These are phyloP conservation scores for Phytophthora hibernalis DNA, from an alignment of 352 stramenopile species.

Conservation along the genomic window DNA sequence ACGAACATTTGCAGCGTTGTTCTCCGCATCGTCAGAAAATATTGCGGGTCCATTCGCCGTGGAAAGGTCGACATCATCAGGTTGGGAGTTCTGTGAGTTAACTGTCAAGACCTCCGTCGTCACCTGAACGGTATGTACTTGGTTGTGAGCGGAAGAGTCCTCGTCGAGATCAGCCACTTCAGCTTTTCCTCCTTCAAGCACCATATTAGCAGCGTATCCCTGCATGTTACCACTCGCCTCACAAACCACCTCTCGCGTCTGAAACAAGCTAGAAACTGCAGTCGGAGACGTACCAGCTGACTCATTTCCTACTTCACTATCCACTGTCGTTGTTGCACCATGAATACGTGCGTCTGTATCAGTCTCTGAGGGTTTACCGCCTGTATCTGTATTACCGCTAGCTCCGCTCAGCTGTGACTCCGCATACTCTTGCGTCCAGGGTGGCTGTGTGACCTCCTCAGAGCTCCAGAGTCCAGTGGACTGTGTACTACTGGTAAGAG, in stretches of 20 bases:
- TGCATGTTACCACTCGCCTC: not conserved
- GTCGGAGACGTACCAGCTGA: not conserved
- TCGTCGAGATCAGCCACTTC: not conserved
- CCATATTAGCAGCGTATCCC: not conserved
- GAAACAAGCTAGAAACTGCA: constrained; percentile 7
- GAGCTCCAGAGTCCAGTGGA: constrained; percentile 1
- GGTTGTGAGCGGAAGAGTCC: not conserved
- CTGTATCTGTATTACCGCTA: not conserved
- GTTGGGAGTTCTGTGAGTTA: not conserved
- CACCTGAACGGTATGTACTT: not conserved
- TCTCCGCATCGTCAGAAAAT: not conserved
- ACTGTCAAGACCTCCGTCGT: not conserved
- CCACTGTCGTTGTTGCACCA: not conserved
- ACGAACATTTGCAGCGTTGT: not conserved
- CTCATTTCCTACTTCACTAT: not conserved
- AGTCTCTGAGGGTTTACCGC: not conserved
- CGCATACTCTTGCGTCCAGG: not conserved
- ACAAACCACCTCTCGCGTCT: not conserved
- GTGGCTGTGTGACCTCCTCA: not conserved
- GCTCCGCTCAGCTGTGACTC: not conserved
- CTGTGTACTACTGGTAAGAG: constrained; percentile 2
- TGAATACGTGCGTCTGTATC: not conserved
- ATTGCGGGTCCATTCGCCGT: no score
- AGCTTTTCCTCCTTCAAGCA: not conserved
- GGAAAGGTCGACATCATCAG: not conserved